Base-by-base conservation (phyloP, 2,329 filamentous ascomycete genomes). In the Phialocephala subalpina region DNA sequence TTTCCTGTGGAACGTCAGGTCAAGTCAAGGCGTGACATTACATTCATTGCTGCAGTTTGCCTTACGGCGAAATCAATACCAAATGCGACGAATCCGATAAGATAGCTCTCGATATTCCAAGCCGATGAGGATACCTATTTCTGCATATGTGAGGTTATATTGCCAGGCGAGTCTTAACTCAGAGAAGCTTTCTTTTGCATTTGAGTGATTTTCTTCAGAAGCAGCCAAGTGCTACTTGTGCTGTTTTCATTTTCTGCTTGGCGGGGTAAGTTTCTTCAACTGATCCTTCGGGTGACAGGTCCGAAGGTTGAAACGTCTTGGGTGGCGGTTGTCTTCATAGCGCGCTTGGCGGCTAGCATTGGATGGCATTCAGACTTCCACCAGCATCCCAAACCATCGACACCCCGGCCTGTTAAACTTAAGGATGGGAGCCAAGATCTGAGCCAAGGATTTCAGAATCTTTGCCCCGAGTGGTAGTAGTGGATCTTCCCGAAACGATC, bases 361-460 rank as follows among this genome's bases (percentile, higher is more conserved):
- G 29, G 29, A 33, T 33, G 9, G 38, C 38, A 42, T 42, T 42
- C 38, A 42, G 29, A 33, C 29, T 5, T 33, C 29, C 29, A 9
- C 29, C 9, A 33, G 38, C 38, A 42, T 6, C 18, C 18, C 38
- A 14, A 14, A 9, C 5, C 20, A n/a, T 27, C 11, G 38, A 59
- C 57, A 35, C 16, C 57, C n/a, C 9, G 16, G 57, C 29, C 16
- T 6, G n/a, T 33, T 60, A 60, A 49, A 60, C 36, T 49, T 49
- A 47, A 33, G 40, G 58, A 52, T 60, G 12, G 2, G 14, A 52
- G 57, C 36, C 57, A 59, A 59, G 57, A 52, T 60, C 7, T 11
- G 25, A 52, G 57, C 36, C 57, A 59, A 59, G 57, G 36, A 25
- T 45, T 59, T 59, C 57, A 42, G 22, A 59, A 38, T 42, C 38